Percentiles rank a stretch among this genome's conserved stretches.
These are phyloP conservation scores for Ogataea corticis DNA, from an alignment of 805 yeast genomes.

Conservation along the genomic window DNA sequence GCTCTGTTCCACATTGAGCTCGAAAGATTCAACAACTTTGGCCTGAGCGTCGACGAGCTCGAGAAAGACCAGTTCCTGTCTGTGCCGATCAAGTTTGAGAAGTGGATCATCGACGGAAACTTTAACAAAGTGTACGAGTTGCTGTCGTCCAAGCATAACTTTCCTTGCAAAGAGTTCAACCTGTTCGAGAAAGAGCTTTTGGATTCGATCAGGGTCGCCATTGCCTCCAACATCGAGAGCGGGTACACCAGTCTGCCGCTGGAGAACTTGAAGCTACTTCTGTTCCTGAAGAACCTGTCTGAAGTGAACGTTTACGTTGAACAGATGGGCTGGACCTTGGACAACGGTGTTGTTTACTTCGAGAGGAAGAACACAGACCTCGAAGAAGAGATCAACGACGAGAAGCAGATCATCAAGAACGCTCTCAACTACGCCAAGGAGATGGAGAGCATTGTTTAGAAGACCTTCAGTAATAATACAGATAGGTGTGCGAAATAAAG, in stretches of 20 bases:
- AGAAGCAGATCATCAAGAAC: constrained; percentile 57
- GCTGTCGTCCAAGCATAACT: constrained; percentile 48
- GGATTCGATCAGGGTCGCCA: constrained; percentile 80
- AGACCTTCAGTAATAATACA: too few species aligned
- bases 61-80: constrained; percentile 71
- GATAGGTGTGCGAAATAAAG: too few species aligned
- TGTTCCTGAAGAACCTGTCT: constrained; percentile 58
- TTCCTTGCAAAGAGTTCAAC: constrained; percentile 73
- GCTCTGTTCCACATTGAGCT: constrained; percentile 89
- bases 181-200: constrained; percentile 75
- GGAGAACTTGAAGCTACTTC: constrained; percentile 76
- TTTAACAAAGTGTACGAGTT: constrained; percentile 88
- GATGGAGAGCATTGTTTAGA: constrained; percentile 83
- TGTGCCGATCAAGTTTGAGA: constrained; percentile 87
- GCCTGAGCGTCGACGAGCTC: constrained; percentile 43
- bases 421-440: constrained; percentile 86
- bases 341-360: constrained; percentile 52
- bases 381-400: constrained; percentile 38
- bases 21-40: constrained; percentile 61
- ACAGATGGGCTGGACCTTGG: constrained; percentile 59
- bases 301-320: constrained; percentile 58
- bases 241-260: constrained; percentile 78
- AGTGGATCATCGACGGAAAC: constrained; percentile 95
- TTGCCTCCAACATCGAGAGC: constrained; percentile 78
- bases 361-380: constrained; percentile 28